These are phyloP conservation scores for Nidularia pulvinata DNA, from an alignment of 768 basidiomycete species.

Conservation along the genomic window DNA sequence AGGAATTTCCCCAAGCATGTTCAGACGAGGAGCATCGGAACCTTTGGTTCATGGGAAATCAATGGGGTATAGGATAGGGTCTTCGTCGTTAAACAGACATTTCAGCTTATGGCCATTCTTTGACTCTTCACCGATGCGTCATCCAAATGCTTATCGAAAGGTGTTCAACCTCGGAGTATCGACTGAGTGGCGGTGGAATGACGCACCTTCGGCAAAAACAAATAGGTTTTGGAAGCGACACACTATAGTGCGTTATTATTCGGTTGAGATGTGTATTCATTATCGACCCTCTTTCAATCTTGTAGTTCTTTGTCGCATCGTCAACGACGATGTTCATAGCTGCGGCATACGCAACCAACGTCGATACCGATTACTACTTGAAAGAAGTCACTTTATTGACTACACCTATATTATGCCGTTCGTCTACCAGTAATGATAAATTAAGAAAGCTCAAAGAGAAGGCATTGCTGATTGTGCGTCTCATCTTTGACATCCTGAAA, in stretches of 20 bases:
- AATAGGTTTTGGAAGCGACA: background rate
- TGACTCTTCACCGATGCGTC: too few species aligned
- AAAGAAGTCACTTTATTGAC: background rate
- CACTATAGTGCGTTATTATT: background rate
- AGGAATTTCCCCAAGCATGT: too few species aligned
- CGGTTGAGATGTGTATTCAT: background rate
- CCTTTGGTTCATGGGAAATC: too few species aligned
- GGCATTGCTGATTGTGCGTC: background rate
- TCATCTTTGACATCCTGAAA: background rate
- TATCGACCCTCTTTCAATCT: background rate
- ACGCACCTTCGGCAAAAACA: background rate
- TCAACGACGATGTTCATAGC: background rate
- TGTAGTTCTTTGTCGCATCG: background rate
- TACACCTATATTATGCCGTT: background rate
- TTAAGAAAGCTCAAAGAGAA: background rate
- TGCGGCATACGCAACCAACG: background rate
- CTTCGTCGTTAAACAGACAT: too few species aligned
- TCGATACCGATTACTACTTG: background rate
- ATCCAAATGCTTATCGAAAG: too few species aligned
- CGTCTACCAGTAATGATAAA: background rate
- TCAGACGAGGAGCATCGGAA: too few species aligned
- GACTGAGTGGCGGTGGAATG: background rate
- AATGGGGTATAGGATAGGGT: too few species aligned
- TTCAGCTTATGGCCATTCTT: too few species aligned
- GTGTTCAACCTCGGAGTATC: too few species aligned